phyloP scores from a whole-genome alignment of 2,329 filamentous ascomycete genomes.

The Microdochium bolleyi region DNA sequence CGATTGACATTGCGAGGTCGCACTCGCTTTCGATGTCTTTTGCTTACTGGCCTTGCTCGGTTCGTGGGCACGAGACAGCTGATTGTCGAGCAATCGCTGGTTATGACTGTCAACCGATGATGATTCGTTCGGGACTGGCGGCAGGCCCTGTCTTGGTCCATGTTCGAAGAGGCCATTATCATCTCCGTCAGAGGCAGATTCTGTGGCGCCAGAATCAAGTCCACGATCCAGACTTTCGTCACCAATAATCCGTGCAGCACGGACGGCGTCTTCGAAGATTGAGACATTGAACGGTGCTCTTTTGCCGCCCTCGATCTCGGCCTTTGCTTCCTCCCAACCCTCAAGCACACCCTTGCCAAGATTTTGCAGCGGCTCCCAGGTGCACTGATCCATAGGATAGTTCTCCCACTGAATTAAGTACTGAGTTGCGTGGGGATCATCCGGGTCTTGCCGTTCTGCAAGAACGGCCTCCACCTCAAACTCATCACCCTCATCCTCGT shows the following conservation, averaged over 20 bases:
- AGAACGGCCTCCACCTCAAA: slow-evolving; percentile 4
- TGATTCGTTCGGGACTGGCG: too few species aligned
- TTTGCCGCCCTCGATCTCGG: slow-evolving; percentile 21
- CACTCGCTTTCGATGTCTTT: background rate
- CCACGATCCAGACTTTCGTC: slow-evolving; percentile 9
- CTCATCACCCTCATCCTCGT: background rate
- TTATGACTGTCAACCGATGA: too few species aligned
- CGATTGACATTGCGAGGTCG: background rate
- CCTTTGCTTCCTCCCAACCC: slow-evolving; percentile 33
- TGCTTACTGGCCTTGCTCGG: background rate
- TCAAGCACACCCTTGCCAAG: slow-evolving; percentile 27
- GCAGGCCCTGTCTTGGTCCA: slow-evolving; percentile 7
- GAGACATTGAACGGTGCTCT: slow-evolving; percentile 27
- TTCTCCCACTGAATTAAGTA: slow-evolving; percentile 60
- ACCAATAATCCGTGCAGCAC: slow-evolving; percentile 17
- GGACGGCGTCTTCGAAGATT: slow-evolving; percentile 25
- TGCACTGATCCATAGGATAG: slow-evolving; percentile 48
- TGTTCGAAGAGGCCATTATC: slow-evolving; percentile 7
- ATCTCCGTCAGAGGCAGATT: slow-evolving; percentile 6
- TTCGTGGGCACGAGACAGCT: too few species aligned
- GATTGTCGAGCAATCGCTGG: too few species aligned
- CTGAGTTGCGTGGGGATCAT: slow-evolving; percentile 17
- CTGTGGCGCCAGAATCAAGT: slow-evolving; percentile 17
- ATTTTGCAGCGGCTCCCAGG: slow-evolving; percentile 44
- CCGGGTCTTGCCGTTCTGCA: slow-evolving; percentile 2